Conservation (phyloP, 352 stramenopile species). For the Thalassiosira pacifica region DNA sequence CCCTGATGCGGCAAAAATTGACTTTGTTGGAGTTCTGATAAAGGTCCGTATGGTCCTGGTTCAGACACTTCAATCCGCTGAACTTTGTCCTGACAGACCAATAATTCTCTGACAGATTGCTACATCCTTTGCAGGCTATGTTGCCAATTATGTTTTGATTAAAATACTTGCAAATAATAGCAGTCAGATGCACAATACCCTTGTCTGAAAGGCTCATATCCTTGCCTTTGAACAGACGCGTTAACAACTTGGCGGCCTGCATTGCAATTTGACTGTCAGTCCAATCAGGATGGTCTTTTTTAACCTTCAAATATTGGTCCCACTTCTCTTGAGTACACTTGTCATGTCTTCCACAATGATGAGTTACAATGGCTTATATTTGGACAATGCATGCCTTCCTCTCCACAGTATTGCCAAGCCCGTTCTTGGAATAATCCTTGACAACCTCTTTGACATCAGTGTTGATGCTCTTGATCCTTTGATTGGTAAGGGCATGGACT, state of each 20-base stretch:
- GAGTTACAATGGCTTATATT: constrained; percentile 8
- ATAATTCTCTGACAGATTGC: constrained; percentile 32
- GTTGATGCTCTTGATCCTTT: constrained; percentile 11
- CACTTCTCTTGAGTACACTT: constrained; percentile 21
- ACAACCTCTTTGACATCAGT: constrained; percentile 11
- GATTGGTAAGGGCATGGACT: constrained; percentile 5
- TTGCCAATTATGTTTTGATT: constrained; percentile 20
- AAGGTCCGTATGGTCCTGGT: neutral
- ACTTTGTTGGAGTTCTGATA: neutral
- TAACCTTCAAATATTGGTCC: constrained; percentile 1
- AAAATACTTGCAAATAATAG: neutral
- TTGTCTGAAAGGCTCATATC: constrained; percentile 7
- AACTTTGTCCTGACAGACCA: constrained; percentile 13
- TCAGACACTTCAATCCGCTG: constrained; percentile 15
- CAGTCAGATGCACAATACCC: neutral
- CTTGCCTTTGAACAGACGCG: neutral
- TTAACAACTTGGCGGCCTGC: neutral
- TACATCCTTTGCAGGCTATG: constrained; percentile 10
- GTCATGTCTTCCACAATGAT: constrained; percentile 19
- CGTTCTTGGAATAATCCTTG: neutral
- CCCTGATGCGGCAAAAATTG: neutral
- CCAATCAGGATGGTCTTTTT: constrained; percentile 19
- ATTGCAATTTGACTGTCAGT: neutral
- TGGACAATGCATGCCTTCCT: constrained; percentile 11
- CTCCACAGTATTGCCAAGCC: neutral